Evolutionary conservation across 805 yeast species (phyloP), one percentile per base, ranked within the genome.

Genomic region (Hagleromyces aurorensis): DNA sequence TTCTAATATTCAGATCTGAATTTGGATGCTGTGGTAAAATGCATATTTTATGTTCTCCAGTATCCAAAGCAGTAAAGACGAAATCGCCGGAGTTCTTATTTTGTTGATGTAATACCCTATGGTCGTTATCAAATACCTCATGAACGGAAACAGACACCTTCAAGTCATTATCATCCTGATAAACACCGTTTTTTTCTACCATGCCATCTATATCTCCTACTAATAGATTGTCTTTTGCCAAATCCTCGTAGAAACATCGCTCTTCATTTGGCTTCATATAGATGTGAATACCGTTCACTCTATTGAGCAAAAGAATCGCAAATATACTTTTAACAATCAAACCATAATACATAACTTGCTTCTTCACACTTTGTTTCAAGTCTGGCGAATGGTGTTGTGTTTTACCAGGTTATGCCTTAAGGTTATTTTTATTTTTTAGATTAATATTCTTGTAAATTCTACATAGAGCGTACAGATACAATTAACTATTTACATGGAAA

Each of bases 1-100:
- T 67, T 54, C 91, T 72, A 44, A 84, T 78, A 36, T 59, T 60
- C 37, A 62, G 47, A n/a, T 62, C 54, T 25, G 46, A 46, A 3
- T 61, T 60, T 2, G 63, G 50, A 38, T 61, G 67, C 28, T 50
- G 48, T 11, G 75, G 75, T 22, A 75, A 75, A 55, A 86, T 62
- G 60, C 96, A 86, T 46, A 87, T 68, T 46, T 69, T 68, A 64
- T 86, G 96, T 53, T 82, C 93, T 21, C 96, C 96, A 7, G 78
- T 64, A 31, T 81, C 94, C 25, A 75, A 61, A 1, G 96, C 81
- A 8, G 87, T 78, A 64, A 83, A 86, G 17, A 86, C 69, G 56
- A 84, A 81, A 38, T 77, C 78, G 10, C 85, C 82, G 21, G 55
- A 57, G 8, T 82, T 61, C 3, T 67, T 42, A 16, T 76, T 72